Base-by-base conservation (phyloP, 2,329 filamentous ascomycete species). In the Phoma sp. region DNA sequence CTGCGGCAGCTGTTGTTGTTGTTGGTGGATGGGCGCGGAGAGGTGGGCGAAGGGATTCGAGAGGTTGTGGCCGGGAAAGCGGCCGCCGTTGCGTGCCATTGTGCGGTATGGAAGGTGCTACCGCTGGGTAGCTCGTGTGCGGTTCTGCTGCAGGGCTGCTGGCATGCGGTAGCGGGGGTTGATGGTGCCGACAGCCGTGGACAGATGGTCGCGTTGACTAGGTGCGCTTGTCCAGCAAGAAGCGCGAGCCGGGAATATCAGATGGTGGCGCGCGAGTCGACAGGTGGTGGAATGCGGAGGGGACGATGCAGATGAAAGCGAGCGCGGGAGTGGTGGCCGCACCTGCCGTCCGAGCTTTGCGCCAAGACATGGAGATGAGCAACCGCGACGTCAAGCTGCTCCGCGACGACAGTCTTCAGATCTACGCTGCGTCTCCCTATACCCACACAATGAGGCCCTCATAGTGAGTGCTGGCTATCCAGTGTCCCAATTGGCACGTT, bases 41-140 rank as follows among this genome's bases (percentile, higher is more conserved):
- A 85, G 76, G 62, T 85, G 81, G 38, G 80, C 76, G 72, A 87
- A 88, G 21, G 84, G 84, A 60, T 83, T 84, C 37, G 80, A 83
- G 60, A 85, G 75, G 68, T 80, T 83, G 71, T 80, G 84, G 71
- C 75, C 82, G 71, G 81, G 82, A 72, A 84, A 87, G 68, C 84
- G 79, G 71, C 80, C 80, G 66, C 82, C 80, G 59, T 82, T 81
- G 70, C 83, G 83, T 71, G 84, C 81, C 84, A 87, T 87, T 67
- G 62, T 56, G 49, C 51, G 59, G 53, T 48, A 37, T 42, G 39
- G 51, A 47, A 47, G 68, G 59, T 55, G 42, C 58, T 62, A 55
- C 53, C 64, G 59, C 56, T 48, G 57, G 52, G 51, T 47, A 60
- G 57, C 42, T 58, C 49, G 61, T 48, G 53, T 55, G 50, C 47